A percentile compares a stretch with the other conserved stretches of the same genome.
phyloP scores from a whole-genome alignment of 768 basidiomycete genomes.

The Calvatia gigantea region DNA sequence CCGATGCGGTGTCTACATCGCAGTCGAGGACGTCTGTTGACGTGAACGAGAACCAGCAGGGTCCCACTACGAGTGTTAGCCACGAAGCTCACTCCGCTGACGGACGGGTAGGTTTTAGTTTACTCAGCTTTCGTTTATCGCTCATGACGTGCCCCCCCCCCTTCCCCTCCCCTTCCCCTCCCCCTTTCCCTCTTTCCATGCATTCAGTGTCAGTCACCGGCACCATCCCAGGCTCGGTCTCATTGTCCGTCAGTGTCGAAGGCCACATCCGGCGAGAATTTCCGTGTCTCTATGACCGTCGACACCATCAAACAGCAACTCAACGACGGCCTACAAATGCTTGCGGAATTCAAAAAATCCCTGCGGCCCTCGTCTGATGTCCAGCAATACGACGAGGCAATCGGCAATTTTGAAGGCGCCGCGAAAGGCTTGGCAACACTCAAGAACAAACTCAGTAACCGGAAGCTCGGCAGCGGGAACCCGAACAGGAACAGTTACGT shows the following conservation, averaged over 20 bases:
- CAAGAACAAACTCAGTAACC: conserved; percentile 8
- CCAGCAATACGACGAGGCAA: conserved; percentile 7
- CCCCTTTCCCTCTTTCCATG: neutral
- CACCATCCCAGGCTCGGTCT: conserved; percentile 4
- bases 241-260: conserved; percentile 6
- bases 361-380: conserved; percentile 7
- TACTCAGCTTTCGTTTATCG: neutral
- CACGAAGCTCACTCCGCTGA: conserved; percentile 1
- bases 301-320: conserved; percentile 12
- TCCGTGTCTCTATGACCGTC: conserved; percentile 4
- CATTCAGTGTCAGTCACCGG: conserved; percentile 7
- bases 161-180: too few species aligned
- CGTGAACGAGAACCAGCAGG: neutral
- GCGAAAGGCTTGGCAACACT: conserved; percentile 6
- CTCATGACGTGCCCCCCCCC: neutral
- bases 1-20: neutral
- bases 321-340: conserved; percentile 7
- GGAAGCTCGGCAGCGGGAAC: conserved; percentile 4
- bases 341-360: conserved; percentile 9
- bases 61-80: neutral
- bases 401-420: conserved; percentile 8
- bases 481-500: conserved; percentile 5
- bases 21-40: neutral
- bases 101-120: conserved; percentile 6
- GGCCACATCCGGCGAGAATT: conserved; percentile 5